phyloP scores from a whole-genome alignment of 2,329 filamentous ascomycete species.

The Pseudopyricularia cyperi region DNA sequence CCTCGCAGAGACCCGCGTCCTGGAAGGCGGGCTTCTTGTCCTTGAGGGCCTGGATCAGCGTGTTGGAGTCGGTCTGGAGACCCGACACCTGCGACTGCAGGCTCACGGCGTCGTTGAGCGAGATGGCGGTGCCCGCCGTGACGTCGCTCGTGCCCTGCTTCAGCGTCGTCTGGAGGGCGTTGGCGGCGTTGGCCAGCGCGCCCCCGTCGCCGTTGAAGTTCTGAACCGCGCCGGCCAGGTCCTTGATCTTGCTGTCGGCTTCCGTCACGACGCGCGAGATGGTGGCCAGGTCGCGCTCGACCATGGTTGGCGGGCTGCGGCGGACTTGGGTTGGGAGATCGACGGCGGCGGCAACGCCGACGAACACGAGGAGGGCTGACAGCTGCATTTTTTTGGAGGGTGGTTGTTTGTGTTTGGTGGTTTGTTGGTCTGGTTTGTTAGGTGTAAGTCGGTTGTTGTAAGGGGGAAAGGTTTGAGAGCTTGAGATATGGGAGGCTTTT shows the following conservation, averaged over 20 bases:
- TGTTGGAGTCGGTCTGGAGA: conserved; percentile 13
- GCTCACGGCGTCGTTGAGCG: conserved; percentile 7
- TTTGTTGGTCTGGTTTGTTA: neutral
- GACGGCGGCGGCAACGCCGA: neutral
- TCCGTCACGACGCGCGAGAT: conserved; percentile 1
- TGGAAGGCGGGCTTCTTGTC: conserved; percentile 14
- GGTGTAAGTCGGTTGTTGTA: too few species aligned
- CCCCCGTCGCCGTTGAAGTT: conserved; percentile 2
- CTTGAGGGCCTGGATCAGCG: conserved; percentile 13
- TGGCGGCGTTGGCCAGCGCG: neutral
- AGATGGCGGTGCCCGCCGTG: neutral
- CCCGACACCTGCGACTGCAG: conserved; percentile 6
- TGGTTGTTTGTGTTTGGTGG: neutral
- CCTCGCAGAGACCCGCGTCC: conserved; percentile 14
- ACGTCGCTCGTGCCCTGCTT: conserved; percentile 1
- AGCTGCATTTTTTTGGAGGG: neutral
- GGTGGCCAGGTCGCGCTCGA: neutral
- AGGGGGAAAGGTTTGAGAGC: too few species aligned
- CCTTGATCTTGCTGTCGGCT: conserved; percentile 1
- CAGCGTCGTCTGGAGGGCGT: neutral
- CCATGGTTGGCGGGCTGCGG: neutral
- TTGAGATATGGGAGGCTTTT: too few species aligned
- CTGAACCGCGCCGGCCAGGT: neutral
- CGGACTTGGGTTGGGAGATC: neutral
- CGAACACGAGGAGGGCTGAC: neutral